Percentiles rank a stretch among this genome's conserved stretches.
These are phyloP conservation scores for Talaromyces sp. DNA, from an alignment of 2,329 filamentous ascomycete genomes.

Conservation along the genomic window DNA sequence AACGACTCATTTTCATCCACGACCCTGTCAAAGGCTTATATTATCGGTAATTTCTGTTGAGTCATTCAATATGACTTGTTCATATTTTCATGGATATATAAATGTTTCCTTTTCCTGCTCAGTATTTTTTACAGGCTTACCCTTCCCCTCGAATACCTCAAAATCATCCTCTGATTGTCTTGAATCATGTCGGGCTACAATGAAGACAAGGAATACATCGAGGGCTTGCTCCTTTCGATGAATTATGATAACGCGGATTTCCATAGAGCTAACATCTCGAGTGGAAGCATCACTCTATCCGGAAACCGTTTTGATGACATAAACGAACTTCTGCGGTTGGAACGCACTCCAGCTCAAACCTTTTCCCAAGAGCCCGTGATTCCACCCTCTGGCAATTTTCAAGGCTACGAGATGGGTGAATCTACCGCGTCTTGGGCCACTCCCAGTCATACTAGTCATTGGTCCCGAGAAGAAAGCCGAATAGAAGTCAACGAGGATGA, in stretches of 20 bases:
- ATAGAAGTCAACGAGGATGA: no score
- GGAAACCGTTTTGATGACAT: not conserved
- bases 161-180: not conserved
- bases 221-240: not conserved
- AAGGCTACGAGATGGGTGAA: not conserved
- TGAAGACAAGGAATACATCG: not conserved
- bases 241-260: not conserved
- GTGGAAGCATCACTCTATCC: not conserved
- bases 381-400: not conserved
- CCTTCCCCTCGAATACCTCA: not conserved
- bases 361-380: not conserved
- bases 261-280: not conserved
- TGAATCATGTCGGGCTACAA: not conserved
- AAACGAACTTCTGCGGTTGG: not conserved
- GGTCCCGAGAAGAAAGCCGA: no score
- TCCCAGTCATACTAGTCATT: no score
- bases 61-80: not conserved
- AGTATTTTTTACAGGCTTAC: not conserved
- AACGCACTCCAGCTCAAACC: not conserved
- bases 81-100: not conserved
- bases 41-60: not conserved
- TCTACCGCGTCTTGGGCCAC: not conserved
- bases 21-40: not conserved
- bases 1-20: not conserved
- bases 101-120: not conserved